Evolutionary conservation across 1,139 yeast species (phyloP).

Genomic region (Meyerozyma elateridarum): DNA sequence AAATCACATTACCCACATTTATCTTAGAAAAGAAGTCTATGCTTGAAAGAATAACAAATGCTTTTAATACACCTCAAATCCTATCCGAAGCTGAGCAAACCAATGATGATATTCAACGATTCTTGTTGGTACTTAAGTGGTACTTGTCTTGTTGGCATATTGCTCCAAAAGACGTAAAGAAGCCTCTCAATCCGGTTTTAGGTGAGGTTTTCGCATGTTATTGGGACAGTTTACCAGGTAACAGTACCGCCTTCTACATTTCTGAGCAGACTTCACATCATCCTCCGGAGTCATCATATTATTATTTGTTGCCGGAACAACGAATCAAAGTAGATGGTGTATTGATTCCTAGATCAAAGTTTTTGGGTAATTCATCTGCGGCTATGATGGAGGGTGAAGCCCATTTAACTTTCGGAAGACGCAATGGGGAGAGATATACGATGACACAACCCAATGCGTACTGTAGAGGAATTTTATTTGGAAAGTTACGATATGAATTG

Average conservation of each 20-base stretch:
- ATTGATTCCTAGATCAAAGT: slow-evolving; percentile 79
- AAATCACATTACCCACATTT: slow-evolving; percentile 92
- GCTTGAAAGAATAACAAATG: slow-evolving; percentile 93
- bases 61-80: slow-evolving; percentile 76
- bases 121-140: slow-evolving; percentile 75
- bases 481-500: slow-evolving; percentile 80
- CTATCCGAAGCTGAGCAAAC: slow-evolving; percentile 63
- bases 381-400: slow-evolving; percentile 95
- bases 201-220: slow-evolving; percentile 89
- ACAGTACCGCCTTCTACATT: slow-evolving; percentile 68
- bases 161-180: slow-evolving; percentile 96
- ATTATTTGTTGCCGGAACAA: slow-evolving; percentile 76
- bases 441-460: slow-evolving; percentile 93
- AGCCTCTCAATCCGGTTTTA: slow-evolving; percentile 89
- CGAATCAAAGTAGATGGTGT: slow-evolving; percentile 86
- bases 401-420: slow-evolving; percentile 62
- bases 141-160: slow-evolving; percentile 96
- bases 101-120: slow-evolving; percentile 60
- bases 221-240: slow-evolving; percentile 79
- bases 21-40: slow-evolving; percentile 91
- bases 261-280: slow-evolving; percentile 97
- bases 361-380: slow-evolving; percentile 93
- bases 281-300: slow-evolving; percentile 96
- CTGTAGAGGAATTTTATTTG: slow-evolving; percentile 90
- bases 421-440: slow-evolving; percentile 53